Evolutionary conservation across 257 asterid genomes (phyloP), one percentile per base, ranked within the genome.

Genomic region (Ehretia macrophylla): DNA sequence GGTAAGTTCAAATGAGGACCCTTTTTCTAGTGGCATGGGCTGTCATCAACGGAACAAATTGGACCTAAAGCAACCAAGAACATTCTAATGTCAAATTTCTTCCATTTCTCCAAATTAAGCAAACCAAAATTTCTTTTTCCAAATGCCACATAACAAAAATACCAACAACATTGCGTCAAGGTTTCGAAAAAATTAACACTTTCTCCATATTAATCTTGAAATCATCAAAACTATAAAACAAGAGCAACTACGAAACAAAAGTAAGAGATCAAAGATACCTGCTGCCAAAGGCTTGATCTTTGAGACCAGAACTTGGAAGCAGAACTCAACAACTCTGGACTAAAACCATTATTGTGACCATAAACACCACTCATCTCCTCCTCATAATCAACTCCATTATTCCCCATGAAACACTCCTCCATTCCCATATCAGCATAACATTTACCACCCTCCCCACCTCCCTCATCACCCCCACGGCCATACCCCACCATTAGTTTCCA

Each of bases 301-400:
- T 89, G 95, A 78, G 88, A 56, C 96, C 95, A 86, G 50, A 86
- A 83, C 51, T 83, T 84, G 0, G 97, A 67, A 60, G 85, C 79
- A 68, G 95, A 80, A 71, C 56, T 77, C 80, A 81, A 74, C 75
- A 80, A 80, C 50, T 86, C 95, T 0, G 95, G 51, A 70, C 65
- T 73, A 50, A 72, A 83, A 32, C 82, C 88, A 79, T 63, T 62
- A 60, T 67, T 72, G 76, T 84, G 79, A 1, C 78, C 90, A 76
- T 81, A 82, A 50, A 74, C 63, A 74, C 72, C 62, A 32, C 75
- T 76, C 71, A 81, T 63, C 53, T 85, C 90, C 52, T 73, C 93
- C 78, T 70, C 4, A 59, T 52, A 67, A 22, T 55, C 73, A 19
- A 60, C 64, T 57, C 74, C 84, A n/a, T n/a, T n/a, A 38, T 38